Base-by-base conservation (phyloP, 2,329 filamentous ascomycete genomes). In the Pseudodiploospora longispora region DNA sequence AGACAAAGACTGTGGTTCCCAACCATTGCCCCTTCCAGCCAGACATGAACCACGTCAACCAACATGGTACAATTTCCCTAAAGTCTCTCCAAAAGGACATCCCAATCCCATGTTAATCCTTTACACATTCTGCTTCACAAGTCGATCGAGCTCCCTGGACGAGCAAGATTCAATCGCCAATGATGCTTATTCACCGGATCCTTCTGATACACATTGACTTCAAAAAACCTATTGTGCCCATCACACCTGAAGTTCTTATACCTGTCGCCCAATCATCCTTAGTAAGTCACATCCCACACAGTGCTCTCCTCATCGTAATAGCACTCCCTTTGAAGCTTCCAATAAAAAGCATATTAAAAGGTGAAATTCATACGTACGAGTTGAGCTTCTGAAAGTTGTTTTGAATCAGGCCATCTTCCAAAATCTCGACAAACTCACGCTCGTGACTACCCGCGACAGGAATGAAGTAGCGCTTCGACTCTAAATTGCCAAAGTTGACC, bases 191-290 rank as follows among this genome's bases (percentile, higher is more conserved):
- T 72, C 29, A 65, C 47, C 0, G 69, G 66, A 50, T 72, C 58
- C 48, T 69, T 71, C 55, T 72, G 58, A 47, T 74, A 73, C 1
- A 73, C n/a, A 50, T 73, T 74, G 30, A 69, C 27, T 48, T 74
- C 70, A 48, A 71, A 73, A 56, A 72, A 74, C 48, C 62, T 68
- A 47, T 72, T 62, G 49, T 74, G 68, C 2, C 2, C 28, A 1
- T 42, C 47, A 43, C 69, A 73, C 42, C 59, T 68, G 59, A 61
- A 73, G 50, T 73, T 74, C 56, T 72, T 73, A 53, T 62, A 72
- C 5, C 68, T 72, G 36, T 36, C 31, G 31, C 27, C 10, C 30
- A 19, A 32, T 31, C 33, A 27, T 32, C 9, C 30, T 43, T 42
- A 4, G 33, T 9, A 12, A 6, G 32, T 9, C 32, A 34, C 9